Base-by-base conservation (phyloP, 495 filamentous ascomycete species). In the Beverwykella pulmonaria region DNA sequence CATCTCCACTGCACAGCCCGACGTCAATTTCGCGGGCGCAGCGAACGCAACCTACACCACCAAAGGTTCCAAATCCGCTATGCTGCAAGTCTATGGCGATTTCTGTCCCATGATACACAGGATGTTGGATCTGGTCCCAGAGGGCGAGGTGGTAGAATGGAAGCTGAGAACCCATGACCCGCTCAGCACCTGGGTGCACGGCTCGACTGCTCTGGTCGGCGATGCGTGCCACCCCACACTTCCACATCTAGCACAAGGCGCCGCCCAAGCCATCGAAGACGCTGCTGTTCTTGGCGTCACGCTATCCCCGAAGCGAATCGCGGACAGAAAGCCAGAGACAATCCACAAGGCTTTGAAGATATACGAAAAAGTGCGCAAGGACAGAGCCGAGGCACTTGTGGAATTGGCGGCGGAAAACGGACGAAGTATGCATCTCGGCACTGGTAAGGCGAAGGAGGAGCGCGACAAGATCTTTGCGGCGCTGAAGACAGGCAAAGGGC, bases 241-340 rank as follows among this genome's bases (percentile, higher is more conserved):
- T 27, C 90, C 90, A 27, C 89, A 92, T 75, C 77, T 90, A 15
- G 85, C 83, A 30, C 90, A 93, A 79, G 90, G 90, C n/a, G 90
- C 89, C 27, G 90, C 90, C n/a, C 89, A 92, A 80, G 90, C 89
- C 27, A 89, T 93, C 58, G 91, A 94, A 78, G 89, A 93, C 72
- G 88, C 84, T 17, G 88, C 85, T 23, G 89, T 90, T 23, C 75
- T 93, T 9, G 87, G 83, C n/a, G 84, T 86, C 34, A 84, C 84
- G 32, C 83, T 93, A 9, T 76, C 81, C 1, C 67, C 67, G 9
- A 19, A 27, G n/a, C 60, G 49, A 73, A 77, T 48, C 76, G 89
- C 4, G 84, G 86, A 1, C 79, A 81, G 47, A 56, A 75, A 79
- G 4, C 78, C 85, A 0, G 81, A 82, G 36, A 79, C 82, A 6